Percentiles rank a stretch among this genome's conserved stretches.
These are phyloP conservation scores for Teratosphaeriaceae sp. DNA, from an alignment of 2,329 filamentous ascomycete species.

Conservation along the genomic window DNA sequence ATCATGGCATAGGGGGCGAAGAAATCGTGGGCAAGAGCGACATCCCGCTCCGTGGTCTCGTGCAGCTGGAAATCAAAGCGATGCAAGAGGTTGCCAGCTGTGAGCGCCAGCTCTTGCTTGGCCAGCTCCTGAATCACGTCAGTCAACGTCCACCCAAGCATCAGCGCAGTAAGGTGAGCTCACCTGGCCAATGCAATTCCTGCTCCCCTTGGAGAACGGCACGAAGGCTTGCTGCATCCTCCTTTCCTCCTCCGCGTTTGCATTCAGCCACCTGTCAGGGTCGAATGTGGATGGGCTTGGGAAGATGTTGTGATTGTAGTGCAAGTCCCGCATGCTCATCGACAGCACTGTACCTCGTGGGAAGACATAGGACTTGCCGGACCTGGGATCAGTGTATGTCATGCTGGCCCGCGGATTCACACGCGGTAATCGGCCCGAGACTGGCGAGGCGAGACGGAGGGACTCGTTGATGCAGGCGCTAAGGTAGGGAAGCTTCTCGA, in stretches of 20 bases:
- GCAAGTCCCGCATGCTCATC: conserved; percentile 27
- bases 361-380: conserved; percentile 15
- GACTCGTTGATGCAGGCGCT: conserved; percentile 17
- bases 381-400: conserved; percentile 2
- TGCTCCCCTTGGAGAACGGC: conserved; percentile 24
- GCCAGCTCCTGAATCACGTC: conserved; percentile 23
- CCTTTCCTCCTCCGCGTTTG: conserved; percentile 7
- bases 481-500: conserved; percentile 18
- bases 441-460: conserved; percentile 17
- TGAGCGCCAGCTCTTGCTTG: conserved; percentile 29
- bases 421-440: conserved; percentile 15
- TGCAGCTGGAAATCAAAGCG: conserved; percentile 28
- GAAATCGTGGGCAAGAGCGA: conserved; percentile 10
- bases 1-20: conserved; percentile 2
- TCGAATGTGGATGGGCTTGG: conserved; percentile 24
- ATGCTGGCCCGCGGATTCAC: conserved; percentile 17
- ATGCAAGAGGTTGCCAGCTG: conserved; percentile 24
- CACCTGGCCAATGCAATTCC: conserved; percentile 20
- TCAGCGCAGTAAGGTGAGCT: neutral
- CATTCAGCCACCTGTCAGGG: conserved; percentile 29
- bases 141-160: neutral
- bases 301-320: conserved; percentile 28
- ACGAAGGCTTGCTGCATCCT: conserved; percentile 25
- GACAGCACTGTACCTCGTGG: conserved; percentile 23
- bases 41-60: conserved; percentile 15